Evolutionary conservation across 768 basidiomycete genomes (phyloP), one percentile per base, ranked within the genome.

Genomic region (Stropharia rugosoannulata): DNA sequence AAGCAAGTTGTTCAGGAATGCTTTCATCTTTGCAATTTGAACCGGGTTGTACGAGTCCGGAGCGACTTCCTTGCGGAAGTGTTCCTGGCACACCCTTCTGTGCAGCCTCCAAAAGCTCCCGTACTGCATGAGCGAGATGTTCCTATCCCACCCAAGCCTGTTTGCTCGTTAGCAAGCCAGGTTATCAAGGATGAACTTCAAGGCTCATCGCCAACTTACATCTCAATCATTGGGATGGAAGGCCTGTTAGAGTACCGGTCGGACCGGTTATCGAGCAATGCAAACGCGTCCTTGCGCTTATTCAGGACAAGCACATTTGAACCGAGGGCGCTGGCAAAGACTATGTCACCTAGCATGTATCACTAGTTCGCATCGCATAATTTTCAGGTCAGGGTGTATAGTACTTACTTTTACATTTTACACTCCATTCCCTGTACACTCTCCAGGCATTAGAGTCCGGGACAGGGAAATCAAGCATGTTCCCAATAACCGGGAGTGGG

Each of bases 401-500:
- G 13, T n/a, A 16, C 42, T 46, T 39, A 64, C 66, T 60, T 41
- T 63, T 59, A 36, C 57, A 64, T 47, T 59, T 48, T 35, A 56
- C 60, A 5, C 55, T 47, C 64, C 64, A 62, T 39, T 64, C 55
- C 8, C 54, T 39, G 48, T 59, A 64, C 12, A 44, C 47, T 5
- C 54, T 25, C 18, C 52, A 52, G 0, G 40, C 41, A 27, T 58
- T 58, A 13, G 25, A 25, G 7, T 38, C 48, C 16, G 64, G 66
- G 4, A 65, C 51, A 36, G 64, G 66, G 6, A 67, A 54, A 25
- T 67, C 66, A 4, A 64, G 44, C n/a, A 57, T 49, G 46, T 65
- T 67, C 1, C 64, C 64, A 47, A 63, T 48, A 47, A 66, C 10
- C 2, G 42, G 42, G 4, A 43, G 42, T n/a, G 42, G 18, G 15